A percentile compares a stretch with the other conserved stretches of the same genome.
Conservation (phyloP, 805 yeast genomes). For the Ogataea sp. region DNA sequence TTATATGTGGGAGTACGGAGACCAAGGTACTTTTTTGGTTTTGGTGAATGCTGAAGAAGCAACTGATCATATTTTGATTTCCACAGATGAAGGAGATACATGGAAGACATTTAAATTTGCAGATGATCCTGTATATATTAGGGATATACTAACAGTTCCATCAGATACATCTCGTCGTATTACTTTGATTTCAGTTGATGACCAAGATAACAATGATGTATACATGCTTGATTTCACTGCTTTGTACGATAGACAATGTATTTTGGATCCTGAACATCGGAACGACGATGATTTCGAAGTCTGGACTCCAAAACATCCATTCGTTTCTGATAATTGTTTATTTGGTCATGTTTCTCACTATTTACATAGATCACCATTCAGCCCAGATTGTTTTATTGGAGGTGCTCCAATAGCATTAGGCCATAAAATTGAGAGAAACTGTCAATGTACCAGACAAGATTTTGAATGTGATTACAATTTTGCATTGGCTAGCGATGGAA, state of each 20-base stretch:
- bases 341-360: constrained; percentile 65
- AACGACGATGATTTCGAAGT: constrained; percentile 49
- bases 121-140: constrained; percentile 43
- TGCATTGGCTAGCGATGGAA: constrained; percentile 62
- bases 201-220: constrained; percentile 20
- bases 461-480: constrained; percentile 93
- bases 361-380: constrained; percentile 48
- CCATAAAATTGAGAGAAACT: constrained; percentile 49
- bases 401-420: constrained; percentile 54
- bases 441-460: constrained; percentile 80
- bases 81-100: constrained; percentile 70
- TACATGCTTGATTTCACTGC: constrained; percentile 51
- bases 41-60: constrained; percentile 50
- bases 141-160: constrained; percentile 85
- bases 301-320: constrained; percentile 55
- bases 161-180: constrained; percentile 82
- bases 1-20: constrained; percentile 94
- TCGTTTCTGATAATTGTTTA: constrained; percentile 42
- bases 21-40: constrained; percentile 81
- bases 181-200: constrained; percentile 50
- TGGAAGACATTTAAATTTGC: constrained; percentile 67
- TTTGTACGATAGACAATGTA: constrained; percentile 47
- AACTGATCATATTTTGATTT: constrained; percentile 54
- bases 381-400: constrained; percentile 62
- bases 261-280: constrained; percentile 33